Evolutionary conservation across 176 grass and related monocot genomes (phyloP), one percentile per base, ranked within the genome.

Genomic region (Raddia distichophylla): DNA sequence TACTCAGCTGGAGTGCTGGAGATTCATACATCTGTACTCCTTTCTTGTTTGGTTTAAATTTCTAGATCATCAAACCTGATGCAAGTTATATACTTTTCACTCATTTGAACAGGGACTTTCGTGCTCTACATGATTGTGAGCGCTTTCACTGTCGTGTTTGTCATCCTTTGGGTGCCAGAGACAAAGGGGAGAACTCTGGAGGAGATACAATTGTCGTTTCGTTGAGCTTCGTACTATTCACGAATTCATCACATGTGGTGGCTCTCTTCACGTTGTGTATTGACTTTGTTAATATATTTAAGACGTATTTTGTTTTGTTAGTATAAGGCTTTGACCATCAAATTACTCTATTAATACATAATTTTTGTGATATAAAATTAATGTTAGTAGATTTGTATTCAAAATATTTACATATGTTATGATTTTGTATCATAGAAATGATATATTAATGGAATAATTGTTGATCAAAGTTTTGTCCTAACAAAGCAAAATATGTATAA

Each of bases 181-280:
- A 98, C 95, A 49, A 98, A 98, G 84, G 95, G 95, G 70, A 95
- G 90, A 91, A 95, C 92, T 18, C 90, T 98, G 0, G 95, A 98
- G 75, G 95, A 98, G 78, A 98, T 98, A 78, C 92, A 94, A 35
- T 93, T 84, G 84, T 98, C 92, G 9, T 98, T 98, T 72, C 83
- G 77, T 81, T 97, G 75, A 88, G 34, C 37, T 2, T 34, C 60
- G 35, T n/a, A 4, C 57, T 3, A 15, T 56, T 35, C 8, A 17
- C 48, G 63, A 2, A 15, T 56, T 35, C 8, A 17, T 62, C 44
- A 42, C 56, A 68, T 53, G 52, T 5, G 2, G 67, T 10, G n/a
- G 18, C 32, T 80, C 32, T 75, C 66, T 67, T 75, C 54, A 4
- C 74, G 68, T 52, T 10, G 22, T 52, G 22, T 70, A 83, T 2